Percentiles rank a stretch among this genome's conserved stretches.
Evolutionary conservation across 352 stramenopile genomes (phyloP).

Genomic region (Phytophthora hybrid): DNA sequence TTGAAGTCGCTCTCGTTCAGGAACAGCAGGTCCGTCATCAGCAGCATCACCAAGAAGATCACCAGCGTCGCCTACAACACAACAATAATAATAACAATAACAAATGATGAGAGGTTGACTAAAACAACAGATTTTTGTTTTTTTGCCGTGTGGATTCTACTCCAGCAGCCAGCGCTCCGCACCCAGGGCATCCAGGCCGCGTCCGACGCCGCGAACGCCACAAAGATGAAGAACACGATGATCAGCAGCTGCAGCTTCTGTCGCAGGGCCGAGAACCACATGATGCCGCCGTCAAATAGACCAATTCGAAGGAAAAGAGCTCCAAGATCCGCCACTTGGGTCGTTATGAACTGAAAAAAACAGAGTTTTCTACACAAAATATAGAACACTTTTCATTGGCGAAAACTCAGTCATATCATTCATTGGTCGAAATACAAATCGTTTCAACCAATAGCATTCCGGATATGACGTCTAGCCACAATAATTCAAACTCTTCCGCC

Average conservation of each 20-base stretch:
- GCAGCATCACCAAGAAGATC: constrained; percentile 77
- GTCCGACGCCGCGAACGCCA: constrained; percentile 78
- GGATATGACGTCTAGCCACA: neutral
- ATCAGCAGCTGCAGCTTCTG: constrained; percentile 84
- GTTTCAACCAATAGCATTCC: neutral
- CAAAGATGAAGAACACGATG: constrained; percentile 86
- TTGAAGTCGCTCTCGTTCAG: constrained; percentile 79
- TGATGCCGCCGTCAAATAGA: constrained; percentile 24
- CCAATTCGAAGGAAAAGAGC: neutral
- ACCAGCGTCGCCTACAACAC: constrained; percentile 69
- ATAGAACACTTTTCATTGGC: constrained; percentile 19
- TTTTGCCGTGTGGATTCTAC: neutral
- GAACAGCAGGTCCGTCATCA: constrained; percentile 80
- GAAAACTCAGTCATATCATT: neutral
- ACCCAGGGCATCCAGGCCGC: constrained; percentile 88
- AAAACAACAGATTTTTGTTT: neutral
- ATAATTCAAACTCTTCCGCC: constrained; percentile 24
- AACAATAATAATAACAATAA: neutral
- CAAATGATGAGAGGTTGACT: neutral
- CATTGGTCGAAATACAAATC: neutral
- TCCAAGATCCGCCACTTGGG: constrained; percentile 31
- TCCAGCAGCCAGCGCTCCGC: constrained; percentile 18
- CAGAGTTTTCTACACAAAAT: neutral
- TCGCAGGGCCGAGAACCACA: constrained; percentile 82
- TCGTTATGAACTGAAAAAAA: neutral